These are phyloP conservation scores for Cadophora luteo-olivacea DNA, from an alignment of 2,329 filamentous ascomycete genomes.

Conservation along the genomic window DNA sequence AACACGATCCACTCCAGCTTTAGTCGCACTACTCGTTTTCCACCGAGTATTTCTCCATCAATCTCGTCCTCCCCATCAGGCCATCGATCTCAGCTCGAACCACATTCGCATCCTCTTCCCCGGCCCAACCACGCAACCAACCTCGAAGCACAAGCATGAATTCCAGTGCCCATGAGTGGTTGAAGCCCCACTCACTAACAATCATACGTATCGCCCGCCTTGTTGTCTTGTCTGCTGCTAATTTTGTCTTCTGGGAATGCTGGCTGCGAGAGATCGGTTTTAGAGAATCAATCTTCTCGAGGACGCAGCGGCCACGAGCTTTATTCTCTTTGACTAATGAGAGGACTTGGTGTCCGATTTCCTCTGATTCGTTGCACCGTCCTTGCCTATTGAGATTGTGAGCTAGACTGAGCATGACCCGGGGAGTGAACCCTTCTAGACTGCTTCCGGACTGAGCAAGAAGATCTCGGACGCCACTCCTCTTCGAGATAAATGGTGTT, in stretches of 20 bases:
- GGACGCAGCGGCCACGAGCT: not conserved
- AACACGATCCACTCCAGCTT: not conserved
- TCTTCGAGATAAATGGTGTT: not conserved
- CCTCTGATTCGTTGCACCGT: not conserved
- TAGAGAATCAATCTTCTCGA: not conserved
- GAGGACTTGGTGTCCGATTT: not conserved
- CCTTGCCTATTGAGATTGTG: not conserved
- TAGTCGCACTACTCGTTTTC: not conserved
- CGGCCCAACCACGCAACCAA: constrained; percentile 35
- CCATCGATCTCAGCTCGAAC: not conserved
- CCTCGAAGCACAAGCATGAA: constrained; percentile 34
- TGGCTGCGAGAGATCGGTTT: not conserved
- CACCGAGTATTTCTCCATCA: not conserved
- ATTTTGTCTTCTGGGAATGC: not conserved
- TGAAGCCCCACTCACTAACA: constrained; percentile 16
- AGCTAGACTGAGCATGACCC: not conserved
- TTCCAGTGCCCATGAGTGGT: constrained; percentile 35
- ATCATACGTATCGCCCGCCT: constrained; percentile 35
- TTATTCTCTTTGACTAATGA: not conserved
- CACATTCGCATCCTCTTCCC: not conserved
- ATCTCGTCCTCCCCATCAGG: not conserved
- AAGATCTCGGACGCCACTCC: not conserved
- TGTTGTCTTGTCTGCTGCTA: constrained; percentile 35
- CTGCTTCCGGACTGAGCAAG: not conserved
- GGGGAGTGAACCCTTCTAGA: not conserved